Percentiles rank a stretch among this genome's conserved stretches.
These are phyloP conservation scores for Hippophae tibetana DNA, from an alignment of 306 rosid species.

Conservation along the genomic window DNA sequence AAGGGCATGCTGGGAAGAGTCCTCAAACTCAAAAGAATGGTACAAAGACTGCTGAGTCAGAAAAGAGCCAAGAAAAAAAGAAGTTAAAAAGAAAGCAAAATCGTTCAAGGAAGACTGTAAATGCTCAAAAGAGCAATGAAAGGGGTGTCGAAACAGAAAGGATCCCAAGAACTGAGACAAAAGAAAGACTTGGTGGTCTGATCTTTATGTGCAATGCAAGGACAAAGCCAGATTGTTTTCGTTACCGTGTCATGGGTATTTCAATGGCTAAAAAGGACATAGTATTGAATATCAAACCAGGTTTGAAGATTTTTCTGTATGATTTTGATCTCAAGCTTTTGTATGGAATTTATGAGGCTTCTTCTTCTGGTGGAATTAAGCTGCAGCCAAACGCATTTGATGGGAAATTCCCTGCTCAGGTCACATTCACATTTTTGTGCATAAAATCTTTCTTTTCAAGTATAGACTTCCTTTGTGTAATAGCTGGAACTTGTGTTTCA, in stretches of 20 bases:
- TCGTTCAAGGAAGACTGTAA: slow-evolving; percentile 22
- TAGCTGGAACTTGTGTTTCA: slow-evolving; percentile 25
- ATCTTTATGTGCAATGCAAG: slow-evolving; percentile 93
- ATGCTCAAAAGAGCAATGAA: slow-evolving; percentile 24
- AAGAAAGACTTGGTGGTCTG: slow-evolving; percentile 67
- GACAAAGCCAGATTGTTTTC: slow-evolving; percentile 88
- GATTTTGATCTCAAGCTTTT: slow-evolving; percentile 87
- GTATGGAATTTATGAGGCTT: slow-evolving; percentile 73
- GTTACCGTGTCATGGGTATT: slow-evolving; percentile 69
- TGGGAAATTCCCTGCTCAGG: slow-evolving; percentile 95
- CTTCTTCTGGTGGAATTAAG: slow-evolving; percentile 71
- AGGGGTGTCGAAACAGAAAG: slow-evolving; percentile 19
- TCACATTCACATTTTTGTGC: slow-evolving; percentile 18
- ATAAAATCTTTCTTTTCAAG: slow-evolving; percentile 1
- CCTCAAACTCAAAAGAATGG: slow-evolving; percentile 20
- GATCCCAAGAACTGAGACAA: slow-evolving; percentile 15
- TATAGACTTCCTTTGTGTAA: slow-evolving; percentile 3
- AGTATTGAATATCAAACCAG: slow-evolving; percentile 57
- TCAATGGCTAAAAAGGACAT: slow-evolving; percentile 47
- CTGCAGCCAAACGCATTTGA: slow-evolving; percentile 82
- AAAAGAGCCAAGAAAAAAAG: slow-evolving; percentile 22
- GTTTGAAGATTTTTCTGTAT: slow-evolving; percentile 69
- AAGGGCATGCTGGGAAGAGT: slow-evolving; percentile 24
- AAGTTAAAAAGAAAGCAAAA: slow-evolving; percentile 21
- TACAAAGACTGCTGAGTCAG: slow-evolving; percentile 13